Evolutionary conservation across 306 rosid species (phyloP).

Genomic region (Amphicarpaea edgeworthii): DNA sequence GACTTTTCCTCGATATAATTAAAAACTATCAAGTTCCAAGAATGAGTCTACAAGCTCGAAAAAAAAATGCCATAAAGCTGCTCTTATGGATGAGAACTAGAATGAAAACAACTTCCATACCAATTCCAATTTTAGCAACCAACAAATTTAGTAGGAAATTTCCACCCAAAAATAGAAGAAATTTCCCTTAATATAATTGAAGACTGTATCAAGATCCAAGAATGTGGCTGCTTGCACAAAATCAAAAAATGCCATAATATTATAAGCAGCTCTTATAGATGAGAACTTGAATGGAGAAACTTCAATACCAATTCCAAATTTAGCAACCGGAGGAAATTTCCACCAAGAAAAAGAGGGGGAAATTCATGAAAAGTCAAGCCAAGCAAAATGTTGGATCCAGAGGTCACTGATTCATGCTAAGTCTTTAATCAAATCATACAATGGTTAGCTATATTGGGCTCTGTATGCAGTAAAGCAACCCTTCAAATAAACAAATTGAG

Average conservation of each 20-base stretch:
- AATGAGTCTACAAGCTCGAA: too few relatives aligned
- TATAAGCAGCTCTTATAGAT: not conserved
- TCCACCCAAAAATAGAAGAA: too few relatives aligned
- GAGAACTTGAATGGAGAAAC: not conserved
- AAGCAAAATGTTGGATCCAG: not conserved
- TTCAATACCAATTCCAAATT: not conserved
- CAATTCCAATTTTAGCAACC: too few relatives aligned
- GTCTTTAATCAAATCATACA: not conserved
- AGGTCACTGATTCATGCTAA: not conserved
- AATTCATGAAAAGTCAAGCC: not conserved
- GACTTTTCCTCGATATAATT: not conserved
- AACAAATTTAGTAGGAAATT: too few relatives aligned
- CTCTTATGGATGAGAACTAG: too few relatives aligned
- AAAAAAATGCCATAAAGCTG: too few relatives aligned
- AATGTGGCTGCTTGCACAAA: not conserved
- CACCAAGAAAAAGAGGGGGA: not conserved
- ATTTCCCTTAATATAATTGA: not conserved
- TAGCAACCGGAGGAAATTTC: conserved; percentile 1
- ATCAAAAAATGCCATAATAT: not conserved
- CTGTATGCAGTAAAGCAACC: not conserved
- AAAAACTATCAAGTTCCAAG: too few relatives aligned
- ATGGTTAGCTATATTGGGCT: too few relatives aligned
- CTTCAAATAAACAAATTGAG: conserved; percentile 17
- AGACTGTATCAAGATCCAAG: conserved; percentile 8
- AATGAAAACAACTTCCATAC: too few relatives aligned